Evolutionary conservation across 2,329 filamentous ascomycete genomes (phyloP).

Genomic region (Fusarium sp.): DNA sequence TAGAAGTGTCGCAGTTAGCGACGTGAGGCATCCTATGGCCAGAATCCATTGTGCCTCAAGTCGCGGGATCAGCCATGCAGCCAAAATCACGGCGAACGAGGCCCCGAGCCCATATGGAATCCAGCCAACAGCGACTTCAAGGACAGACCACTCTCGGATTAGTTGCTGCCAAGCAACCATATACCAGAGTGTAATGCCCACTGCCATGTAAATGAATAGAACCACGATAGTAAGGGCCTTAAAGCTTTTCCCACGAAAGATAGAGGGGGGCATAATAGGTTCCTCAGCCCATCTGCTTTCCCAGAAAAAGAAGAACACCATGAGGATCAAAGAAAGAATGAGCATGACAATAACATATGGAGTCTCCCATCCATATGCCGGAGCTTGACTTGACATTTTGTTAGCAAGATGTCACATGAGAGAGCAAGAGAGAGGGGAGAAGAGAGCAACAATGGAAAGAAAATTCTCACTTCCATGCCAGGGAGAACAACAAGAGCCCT

Average conservation of each 20-base stretch:
- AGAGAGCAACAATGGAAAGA: neutral
- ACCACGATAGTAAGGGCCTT: slow-evolving; percentile 55
- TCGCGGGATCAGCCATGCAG: slow-evolving; percentile 58
- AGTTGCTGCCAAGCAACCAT: slow-evolving; percentile 57
- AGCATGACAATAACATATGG: slow-evolving; percentile 55
- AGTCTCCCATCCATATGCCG: slow-evolving; percentile 56
- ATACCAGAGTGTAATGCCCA: slow-evolving; percentile 62
- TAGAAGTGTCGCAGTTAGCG: slow-evolving; percentile 37
- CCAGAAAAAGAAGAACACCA: slow-evolving; percentile 54
- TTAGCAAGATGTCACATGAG: neutral
- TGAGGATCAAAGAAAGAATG: slow-evolving; percentile 47
- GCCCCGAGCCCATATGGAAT: slow-evolving; percentile 57
- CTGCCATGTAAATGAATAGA: slow-evolving; percentile 58
- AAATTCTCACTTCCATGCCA: slow-evolving; percentile 59
- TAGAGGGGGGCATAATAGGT: slow-evolving; percentile 58
- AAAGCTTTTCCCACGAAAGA: slow-evolving; percentile 59
- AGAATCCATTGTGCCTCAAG: slow-evolving; percentile 60
- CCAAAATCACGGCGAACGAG: slow-evolving; percentile 52
- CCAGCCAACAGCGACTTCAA: slow-evolving; percentile 52
- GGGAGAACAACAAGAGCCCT: slow-evolving; percentile 59
- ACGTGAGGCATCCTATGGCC: slow-evolving; percentile 52
- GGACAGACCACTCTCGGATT: slow-evolving; percentile 54
- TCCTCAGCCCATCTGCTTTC: slow-evolving; percentile 51
- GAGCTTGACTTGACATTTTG: slow-evolving; percentile 46
- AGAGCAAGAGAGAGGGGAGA: neutral